Evolutionary conservation across 805 yeast species (phyloP), one percentile per base, ranked within the genome.

Genomic region (Hanseniaspora mollemarum): DNA sequence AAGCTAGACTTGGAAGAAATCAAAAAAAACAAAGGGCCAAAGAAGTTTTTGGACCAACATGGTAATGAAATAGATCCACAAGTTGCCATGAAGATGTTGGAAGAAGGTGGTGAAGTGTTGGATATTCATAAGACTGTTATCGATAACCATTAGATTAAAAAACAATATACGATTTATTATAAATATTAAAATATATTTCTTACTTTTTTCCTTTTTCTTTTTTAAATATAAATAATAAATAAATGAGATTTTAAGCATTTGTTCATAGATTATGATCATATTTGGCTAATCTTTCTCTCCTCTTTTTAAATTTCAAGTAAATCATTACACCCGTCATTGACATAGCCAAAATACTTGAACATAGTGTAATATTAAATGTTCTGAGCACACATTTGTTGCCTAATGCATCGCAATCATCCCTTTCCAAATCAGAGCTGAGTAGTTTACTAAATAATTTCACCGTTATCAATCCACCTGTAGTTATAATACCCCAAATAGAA

Each of bases 401-500:
- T 25, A 61, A 57, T 4, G 37, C 39, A 36, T 63, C 67, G 42
- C 75, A 42, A 24, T 36, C 28, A 10, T 45, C 32, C 10, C 31
- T 28, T 12, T 46, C 38, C 55, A 83, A 71, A 29, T 75, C 72
- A 9, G 57, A 51, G 1, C 86, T 87, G 56, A 83, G 74, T 44
- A 71, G 67, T 51, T 71, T 72, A 44, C 80, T 77, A 54, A 82
- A 68, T 2, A 69, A 46, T 57, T 75, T 76, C 37, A 83, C 72
- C 0, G 75, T 67, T 3, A 76, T 41, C 19, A 81, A 64, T 1
- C 87, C 86, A 7, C 88, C 88, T 0, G 87, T 78, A 22, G 87
- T 80, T 15, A 78, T 64, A 37, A 83, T 65, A 0, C 90, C 87
- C 90, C 92, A 83, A 0, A 81, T 71, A 0, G 88, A 81, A 21